These are phyloP conservation scores for Usnea hakonensis DNA, from an alignment of 495 filamentous ascomycete species.

Conservation along the genomic window DNA sequence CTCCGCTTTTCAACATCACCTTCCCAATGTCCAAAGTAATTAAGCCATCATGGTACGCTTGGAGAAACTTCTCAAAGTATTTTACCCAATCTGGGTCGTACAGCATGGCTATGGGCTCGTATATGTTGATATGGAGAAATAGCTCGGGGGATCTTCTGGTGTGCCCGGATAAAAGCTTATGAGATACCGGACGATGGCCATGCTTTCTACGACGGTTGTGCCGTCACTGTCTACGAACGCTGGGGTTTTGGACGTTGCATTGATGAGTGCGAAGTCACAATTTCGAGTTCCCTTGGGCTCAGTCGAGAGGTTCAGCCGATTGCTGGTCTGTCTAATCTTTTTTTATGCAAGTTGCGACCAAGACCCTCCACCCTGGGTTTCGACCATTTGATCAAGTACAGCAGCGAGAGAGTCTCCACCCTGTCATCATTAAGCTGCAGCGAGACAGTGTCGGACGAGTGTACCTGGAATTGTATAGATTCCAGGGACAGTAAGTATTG, in stretches of 20 bases:
- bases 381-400: background rate
- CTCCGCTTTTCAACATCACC: background rate
- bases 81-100: background rate
- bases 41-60: background rate
- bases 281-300: background rate
- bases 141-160: background rate
- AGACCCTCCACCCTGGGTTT: background rate
- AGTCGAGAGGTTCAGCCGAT: background rate
- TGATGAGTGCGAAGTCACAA: background rate
- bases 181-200: background rate
- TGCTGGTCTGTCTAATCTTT: background rate
- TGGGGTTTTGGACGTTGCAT: background rate
- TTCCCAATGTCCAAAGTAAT: background rate
- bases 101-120: background rate
- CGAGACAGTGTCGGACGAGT: background rate
- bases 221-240: background rate
- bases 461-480: background rate
- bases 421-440: background rate
- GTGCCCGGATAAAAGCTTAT: background rate
- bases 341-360: background rate
- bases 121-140: background rate
- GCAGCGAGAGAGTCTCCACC: background rate
- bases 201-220: background rate
- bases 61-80: background rate
- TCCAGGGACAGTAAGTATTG: background rate